phyloP scores from a whole-genome alignment of 495 filamentous ascomycete genomes.

The Penicillium coprophilum region DNA sequence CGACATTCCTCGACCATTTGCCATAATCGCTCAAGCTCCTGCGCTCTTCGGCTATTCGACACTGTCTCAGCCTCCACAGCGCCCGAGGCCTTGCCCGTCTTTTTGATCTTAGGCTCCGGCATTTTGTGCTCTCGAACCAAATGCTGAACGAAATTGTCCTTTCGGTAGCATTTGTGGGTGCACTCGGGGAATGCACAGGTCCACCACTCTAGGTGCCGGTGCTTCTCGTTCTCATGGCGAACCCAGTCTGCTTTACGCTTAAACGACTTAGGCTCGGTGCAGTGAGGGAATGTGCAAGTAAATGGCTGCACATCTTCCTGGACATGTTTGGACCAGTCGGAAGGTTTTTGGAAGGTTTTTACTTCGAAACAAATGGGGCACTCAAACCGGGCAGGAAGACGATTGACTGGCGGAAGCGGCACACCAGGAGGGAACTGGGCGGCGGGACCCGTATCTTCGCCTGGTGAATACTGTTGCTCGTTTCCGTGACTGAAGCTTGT shows the following conservation, averaged over 20 bases:
- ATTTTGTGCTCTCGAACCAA: conserved; percentile 92
- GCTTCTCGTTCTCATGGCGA: conserved; percentile 89
- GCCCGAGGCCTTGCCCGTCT: conserved; percentile 33
- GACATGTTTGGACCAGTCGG: conserved; percentile 97
- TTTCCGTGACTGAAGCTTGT: conserved; percentile 55
- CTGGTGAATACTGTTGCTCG: conserved; percentile 61
- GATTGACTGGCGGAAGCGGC: conserved; percentile 74
- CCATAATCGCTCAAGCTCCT: conserved; percentile 65
- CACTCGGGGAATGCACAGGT: conserved; percentile 79
- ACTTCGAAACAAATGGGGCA: conserved; percentile 87
- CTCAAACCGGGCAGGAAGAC: conserved; percentile 87
- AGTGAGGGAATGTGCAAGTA: conserved; percentile 86
- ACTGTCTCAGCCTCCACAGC: conserved; percentile 15
- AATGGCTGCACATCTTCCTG: conserved; percentile 96
- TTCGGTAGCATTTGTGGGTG: conserved; percentile 80
- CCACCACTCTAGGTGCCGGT: conserved; percentile 94
- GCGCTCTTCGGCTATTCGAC: conserved; percentile 51
- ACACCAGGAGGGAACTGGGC: conserved; percentile 78
- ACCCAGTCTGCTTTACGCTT: conserved; percentile 99
- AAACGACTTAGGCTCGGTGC: conserved; percentile 88
- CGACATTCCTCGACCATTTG: conserved; percentile 77
- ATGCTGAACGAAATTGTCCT: conserved; percentile 95
- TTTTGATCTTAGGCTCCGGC: conserved; percentile 66
- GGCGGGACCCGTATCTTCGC: conserved; percentile 65
- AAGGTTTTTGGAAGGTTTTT: conserved; percentile 91